These are phyloP conservation scores for Hagleromyces aurorensis DNA, from an alignment of 805 yeast species.

Conservation along the genomic window DNA sequence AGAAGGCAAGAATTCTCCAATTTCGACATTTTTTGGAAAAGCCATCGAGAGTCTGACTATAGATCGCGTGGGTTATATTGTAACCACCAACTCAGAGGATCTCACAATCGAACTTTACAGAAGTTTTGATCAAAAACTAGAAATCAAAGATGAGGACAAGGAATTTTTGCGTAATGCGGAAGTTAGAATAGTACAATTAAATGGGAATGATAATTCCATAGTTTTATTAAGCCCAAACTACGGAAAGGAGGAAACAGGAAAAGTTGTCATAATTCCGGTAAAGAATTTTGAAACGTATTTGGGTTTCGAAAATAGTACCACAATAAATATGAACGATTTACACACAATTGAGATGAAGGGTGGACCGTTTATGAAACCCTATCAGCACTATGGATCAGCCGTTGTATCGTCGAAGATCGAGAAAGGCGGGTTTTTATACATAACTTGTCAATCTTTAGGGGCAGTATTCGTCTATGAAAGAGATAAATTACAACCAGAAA, in stretches of 20 bases:
- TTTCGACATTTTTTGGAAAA: no score
- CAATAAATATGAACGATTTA: conserved; percentile 6
- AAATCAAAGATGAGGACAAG: no score
- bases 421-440: conserved; percentile 11
- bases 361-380: conserved; percentile 10
- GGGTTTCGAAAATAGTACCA: conserved; percentile 2
- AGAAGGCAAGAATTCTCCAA: no score
- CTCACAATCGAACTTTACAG: no score
- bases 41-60: no score
- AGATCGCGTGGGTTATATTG: no score
- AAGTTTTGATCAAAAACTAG: no score
- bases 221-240: conserved; percentile 37
- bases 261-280: conserved; percentile 12
- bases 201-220: no score
- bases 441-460: conserved; percentile 18
- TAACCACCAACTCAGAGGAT: no score
- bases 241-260: conserved; percentile 28
- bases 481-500: conserved; percentile 6
- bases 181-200: no score
- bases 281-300: conserved; percentile 13
- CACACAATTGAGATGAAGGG: conserved; percentile 8
- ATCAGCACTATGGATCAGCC: conserved; percentile 20
- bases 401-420: conserved; percentile 7
- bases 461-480: conserved; percentile 13
- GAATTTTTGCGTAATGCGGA: no score